Conservation (phyloP, 169 alveolate species). For the Cytauxzoon felis region DNA sequence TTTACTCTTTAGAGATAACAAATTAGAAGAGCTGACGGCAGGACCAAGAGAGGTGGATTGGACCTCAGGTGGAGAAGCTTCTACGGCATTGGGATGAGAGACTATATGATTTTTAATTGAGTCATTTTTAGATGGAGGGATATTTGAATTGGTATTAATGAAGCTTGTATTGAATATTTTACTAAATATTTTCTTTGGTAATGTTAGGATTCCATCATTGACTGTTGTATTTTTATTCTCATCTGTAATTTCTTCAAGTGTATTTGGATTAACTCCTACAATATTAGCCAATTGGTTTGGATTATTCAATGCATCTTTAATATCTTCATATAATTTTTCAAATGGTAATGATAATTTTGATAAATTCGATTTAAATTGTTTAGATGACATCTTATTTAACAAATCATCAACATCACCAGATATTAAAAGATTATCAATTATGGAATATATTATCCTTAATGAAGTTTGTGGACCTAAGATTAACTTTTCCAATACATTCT, state of each 20-base stretch:
- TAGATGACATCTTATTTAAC: neutral
- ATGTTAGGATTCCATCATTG: constrained; percentile 4
- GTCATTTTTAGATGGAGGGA: too few species aligned
- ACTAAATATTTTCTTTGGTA: constrained; percentile 12
- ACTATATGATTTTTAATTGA: too few species aligned
- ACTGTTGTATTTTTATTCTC: neutral
- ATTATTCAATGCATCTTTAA: neutral
- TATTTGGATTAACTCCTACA: neutral
- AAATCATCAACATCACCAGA: constrained; percentile 23
- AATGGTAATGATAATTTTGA: neutral
- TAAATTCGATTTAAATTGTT: neutral
- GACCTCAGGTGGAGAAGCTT: too few species aligned
- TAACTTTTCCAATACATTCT: constrained; percentile 31
- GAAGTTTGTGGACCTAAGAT: constrained; percentile 52
- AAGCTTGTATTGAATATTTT: neutral
- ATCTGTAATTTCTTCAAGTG: neutral
- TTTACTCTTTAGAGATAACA: too few species aligned
- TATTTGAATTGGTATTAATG: too few species aligned
- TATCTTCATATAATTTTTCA: constrained; percentile 12
- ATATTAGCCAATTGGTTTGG: neutral
- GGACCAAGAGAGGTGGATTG: too few species aligned
- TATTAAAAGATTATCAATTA: constrained; percentile 17
- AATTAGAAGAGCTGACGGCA: too few species aligned
- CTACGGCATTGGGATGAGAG: too few species aligned
- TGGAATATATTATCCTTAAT: constrained; percentile 22